Conservation (phyloP, 306 rosid species). For the barrel medic (Medicago truncatula) region MtrunA17r5.0-ANR NC_053049.1:14343501-14344000, state of each 20-base stretch:
- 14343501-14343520: not conserved
- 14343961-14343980: conserved; percentile 55
- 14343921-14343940: conserved; percentile 70
- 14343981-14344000: conserved; percentile 55
- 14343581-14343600: not conserved
- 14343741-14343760: conserved; percentile 34
- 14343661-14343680: conserved; percentile 23
- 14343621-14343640: conserved; percentile 8
- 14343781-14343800: conserved; percentile 57
- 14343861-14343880: conserved; percentile 82
- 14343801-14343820: conserved; percentile 90
- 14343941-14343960: conserved; percentile 56
- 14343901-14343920: conserved; percentile 64
- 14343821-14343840: conserved; percentile 75
- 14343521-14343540: not conserved
- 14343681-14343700: too few relatives aligned
- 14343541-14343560: not conserved
- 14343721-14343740: conserved; percentile 28
- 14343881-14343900: conserved; percentile 84
- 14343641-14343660: not conserved
- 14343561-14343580: not conserved
- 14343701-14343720: conserved; percentile 23
- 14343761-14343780: conserved; percentile 54
- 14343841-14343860: conserved; percentile 59
- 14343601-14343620: not conserved